Evolutionary conservation across 2,329 filamentous ascomycete genomes (phyloP), one percentile per base, ranked within the genome.

Genomic region (Nigrograna mackinnonii): DNA sequence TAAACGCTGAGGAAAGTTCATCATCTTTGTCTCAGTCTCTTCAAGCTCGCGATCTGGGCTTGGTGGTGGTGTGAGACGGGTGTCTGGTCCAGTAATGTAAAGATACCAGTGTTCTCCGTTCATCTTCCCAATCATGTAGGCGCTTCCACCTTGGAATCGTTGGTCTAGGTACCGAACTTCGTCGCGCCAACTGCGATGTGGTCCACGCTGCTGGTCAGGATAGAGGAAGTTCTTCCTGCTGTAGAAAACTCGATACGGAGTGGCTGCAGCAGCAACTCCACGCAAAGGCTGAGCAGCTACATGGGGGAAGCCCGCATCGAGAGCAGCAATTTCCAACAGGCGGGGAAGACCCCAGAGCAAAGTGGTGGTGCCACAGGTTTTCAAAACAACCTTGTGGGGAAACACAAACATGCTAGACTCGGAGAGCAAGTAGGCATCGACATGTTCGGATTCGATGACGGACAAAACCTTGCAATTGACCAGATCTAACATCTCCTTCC

Each of bases 381-480:
- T 99, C 55, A 99, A 78, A 47, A 99, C 96, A 52, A 99, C 82
- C 79, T 99, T 99, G 82, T 99, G 94, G n/a, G 91, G 91, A 71
- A 96, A 99, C 58, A 99, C 90, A 68, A 99, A 99, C 91, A 99
- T 96, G 87, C 94, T 97, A 30, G 94, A 97, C 75, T 99, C 94
- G 50, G 94, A 99, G 42, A 99, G 80, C 5, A 99, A 83, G 67
- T 99, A 99, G 53, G 94, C 92, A 66, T 99, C 94, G 58, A 97
- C 87, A 65, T 92, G 86, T 51, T 96, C 91, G 18, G 92, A 96
- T 66, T 92, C 86, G 51, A 99, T 83, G 49, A 96, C 87, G 4
- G 94, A 99, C 42, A 99, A 79, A 41, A 99, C 91, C 76, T 99
- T 94, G 84, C 94, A 99, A 69, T 96, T 95, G 73, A 99, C 94